Evolutionary conservation across 1,284 basidiomycete genomes (phyloP), one percentile per base, ranked within the genome.

Genomic region (Puccinia hordei): DNA sequence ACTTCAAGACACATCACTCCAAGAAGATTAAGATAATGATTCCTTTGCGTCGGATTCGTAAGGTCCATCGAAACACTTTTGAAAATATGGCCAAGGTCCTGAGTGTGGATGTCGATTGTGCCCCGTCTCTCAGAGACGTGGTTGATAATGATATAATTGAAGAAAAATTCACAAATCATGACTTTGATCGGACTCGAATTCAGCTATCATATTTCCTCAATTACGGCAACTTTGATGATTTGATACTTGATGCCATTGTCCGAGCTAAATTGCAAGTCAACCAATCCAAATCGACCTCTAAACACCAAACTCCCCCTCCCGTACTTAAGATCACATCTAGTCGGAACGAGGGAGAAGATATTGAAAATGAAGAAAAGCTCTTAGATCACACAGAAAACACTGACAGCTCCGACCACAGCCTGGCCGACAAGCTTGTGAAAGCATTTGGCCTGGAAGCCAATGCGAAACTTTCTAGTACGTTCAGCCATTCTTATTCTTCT

Each of bases 1-100:
- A 82, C 82, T 63, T 81, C 82, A 53, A 84, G 81, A 73, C 77
- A 77, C 49, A 81, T 81, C 17, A 81, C 76, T 65, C 83, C 82
- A 82, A 82, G 82, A 17, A 81, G 81, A 74, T 82, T 82, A 53
- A 83, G 83, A 81, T 83, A 82, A 22, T 81, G 82, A 79, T 84
- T 27, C 84, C 84, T 0, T 82, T 84, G 30, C 82, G 82, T 9
- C 82, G 82, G 44, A 82, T 84, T 74, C 75, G 82, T 30, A 82
- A 81, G 55, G 53, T 83, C 22, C 81, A 82, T 24, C 66, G 79
- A 22, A 73, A 81, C 17, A 51, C 35, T 13, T 82, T 82, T 46
- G 81, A 83, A 65, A 81, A 82, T 1, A 81, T 84, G n/a, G 83
- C 82, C 49, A 82, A 82, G 22, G 63, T 83, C 27, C 44, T 83